Evolutionary conservation across 352 stramenopile genomes (phyloP).

Genomic region (Phytophthora palmivora): DNA sequence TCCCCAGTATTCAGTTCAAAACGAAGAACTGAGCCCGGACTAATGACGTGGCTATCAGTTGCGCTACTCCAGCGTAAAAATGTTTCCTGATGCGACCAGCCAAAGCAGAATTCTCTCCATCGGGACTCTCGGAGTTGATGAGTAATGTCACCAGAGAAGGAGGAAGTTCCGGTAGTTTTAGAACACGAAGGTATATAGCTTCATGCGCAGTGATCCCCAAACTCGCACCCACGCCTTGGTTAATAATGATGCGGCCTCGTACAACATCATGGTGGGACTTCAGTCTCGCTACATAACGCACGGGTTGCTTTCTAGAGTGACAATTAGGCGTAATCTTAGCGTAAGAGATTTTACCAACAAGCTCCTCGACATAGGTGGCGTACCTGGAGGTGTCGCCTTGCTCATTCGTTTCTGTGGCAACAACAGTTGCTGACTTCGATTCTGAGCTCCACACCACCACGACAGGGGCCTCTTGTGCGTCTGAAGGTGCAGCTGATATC

Average conservation of each 20-base stretch:
- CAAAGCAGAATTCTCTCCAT: conserved; percentile 8
- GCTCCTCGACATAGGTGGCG: neutral
- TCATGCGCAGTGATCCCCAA: conserved; percentile 30
- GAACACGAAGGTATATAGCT: conserved; percentile 53
- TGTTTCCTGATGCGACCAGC: conserved; percentile 30
- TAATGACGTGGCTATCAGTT: conserved; percentile 26
- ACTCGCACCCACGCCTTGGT: conserved; percentile 20
- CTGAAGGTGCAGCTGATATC: conserved; percentile 29
- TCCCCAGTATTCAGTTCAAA: conserved; percentile 21
- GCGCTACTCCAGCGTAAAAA: conserved; percentile 44
- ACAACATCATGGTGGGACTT: conserved; percentile 49
- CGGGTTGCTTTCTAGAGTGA: conserved; percentile 17
- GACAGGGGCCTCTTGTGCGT: conserved; percentile 47
- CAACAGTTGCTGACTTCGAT: conserved; percentile 10
- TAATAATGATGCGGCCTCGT: conserved; percentile 49
- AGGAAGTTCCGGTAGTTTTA: conserved; percentile 55
- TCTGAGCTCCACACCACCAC: conserved; percentile 45
- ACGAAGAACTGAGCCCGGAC: conserved; percentile 46
- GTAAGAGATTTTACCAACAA: no score
- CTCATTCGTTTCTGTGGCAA: conserved; percentile 15
- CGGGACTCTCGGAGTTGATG: conserved; percentile 16
- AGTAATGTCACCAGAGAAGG: conserved; percentile 40
- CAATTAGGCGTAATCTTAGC: neutral
- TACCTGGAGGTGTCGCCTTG: conserved; percentile 20
- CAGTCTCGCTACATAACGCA: conserved; percentile 45